Percentiles rank a stretch among this genome's conserved stretches.
phyloP scores from a whole-genome alignment of 2,329 filamentous ascomycete species.

The Lachnum nothofagi region DNA sequence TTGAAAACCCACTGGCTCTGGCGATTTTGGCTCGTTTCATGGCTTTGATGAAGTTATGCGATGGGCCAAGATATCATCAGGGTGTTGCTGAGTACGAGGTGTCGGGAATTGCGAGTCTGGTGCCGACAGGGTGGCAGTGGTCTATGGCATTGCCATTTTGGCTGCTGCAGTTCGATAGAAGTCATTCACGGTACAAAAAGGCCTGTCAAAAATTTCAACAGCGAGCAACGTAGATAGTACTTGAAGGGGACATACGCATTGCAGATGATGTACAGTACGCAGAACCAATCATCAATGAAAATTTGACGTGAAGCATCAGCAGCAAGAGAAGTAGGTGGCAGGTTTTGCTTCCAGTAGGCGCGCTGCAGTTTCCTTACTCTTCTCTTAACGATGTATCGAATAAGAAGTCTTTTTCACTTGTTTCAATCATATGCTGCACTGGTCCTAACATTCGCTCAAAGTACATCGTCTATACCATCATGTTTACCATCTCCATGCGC shows the following conservation, averaged over 20 bases:
- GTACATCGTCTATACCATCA: neutral
- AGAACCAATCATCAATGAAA: neutral
- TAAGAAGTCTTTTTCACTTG: neutral
- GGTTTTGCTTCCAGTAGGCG: neutral
- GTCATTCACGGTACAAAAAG: neutral
- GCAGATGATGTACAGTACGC: neutral
- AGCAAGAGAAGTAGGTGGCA: neutral
- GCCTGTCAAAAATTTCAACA: neutral
- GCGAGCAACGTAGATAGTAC: neutral
- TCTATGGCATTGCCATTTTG: neutral
- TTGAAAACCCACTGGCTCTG: neutral
- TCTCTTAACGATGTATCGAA: neutral
- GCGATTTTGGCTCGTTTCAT: neutral
- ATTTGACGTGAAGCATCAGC: neutral
- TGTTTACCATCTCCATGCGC: neutral
- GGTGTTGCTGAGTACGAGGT: neutral
- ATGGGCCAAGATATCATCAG: neutral
- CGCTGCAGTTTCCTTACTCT: neutral
- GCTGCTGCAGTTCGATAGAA: neutral
- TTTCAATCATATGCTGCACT: neutral
- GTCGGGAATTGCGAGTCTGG: neutral
- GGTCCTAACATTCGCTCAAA: neutral
- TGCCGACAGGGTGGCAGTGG: neutral
- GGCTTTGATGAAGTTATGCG: constrained; percentile 1
- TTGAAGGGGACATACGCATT: neutral